A percentile compares a stretch with the other conserved stretches of the same genome.
Evolutionary conservation across 202 grass and related monocot species (phyloP).

Genomic region (Setaria viridis): DNA sequence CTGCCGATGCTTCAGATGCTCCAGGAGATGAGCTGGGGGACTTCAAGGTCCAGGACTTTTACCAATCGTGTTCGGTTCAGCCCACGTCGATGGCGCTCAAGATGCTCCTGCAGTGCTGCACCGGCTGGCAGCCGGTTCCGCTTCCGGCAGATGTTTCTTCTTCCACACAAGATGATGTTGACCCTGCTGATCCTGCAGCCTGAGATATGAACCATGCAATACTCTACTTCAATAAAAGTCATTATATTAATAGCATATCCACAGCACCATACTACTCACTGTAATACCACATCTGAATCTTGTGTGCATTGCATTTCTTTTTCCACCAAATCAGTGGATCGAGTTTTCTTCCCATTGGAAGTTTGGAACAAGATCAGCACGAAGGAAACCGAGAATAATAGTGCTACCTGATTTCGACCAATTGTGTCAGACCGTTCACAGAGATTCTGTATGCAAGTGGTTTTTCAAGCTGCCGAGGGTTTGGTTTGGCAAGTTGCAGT

Average conservation of each 20-base stretch:
- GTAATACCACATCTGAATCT: constrained; percentile 6
- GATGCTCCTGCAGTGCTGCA: constrained; percentile 44
- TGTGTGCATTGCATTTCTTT: not conserved
- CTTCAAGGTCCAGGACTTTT: constrained; percentile 50
- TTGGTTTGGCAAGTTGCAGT: constrained; percentile 6
- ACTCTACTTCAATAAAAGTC: not conserved
- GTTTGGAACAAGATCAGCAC: not conserved
- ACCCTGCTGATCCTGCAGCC: not conserved
- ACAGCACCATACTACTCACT: not conserved
- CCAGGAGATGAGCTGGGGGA: constrained; percentile 16
- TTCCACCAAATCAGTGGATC: not conserved
- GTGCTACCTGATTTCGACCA: constrained; percentile 33
- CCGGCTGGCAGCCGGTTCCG: constrained; percentile 63
- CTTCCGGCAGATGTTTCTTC: constrained; percentile 39
- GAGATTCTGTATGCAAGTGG: not conserved
- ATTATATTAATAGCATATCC: not conserved
- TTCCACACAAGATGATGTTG: no score
- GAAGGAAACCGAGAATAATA: not conserved
- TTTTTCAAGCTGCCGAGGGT: constrained; percentile 27
- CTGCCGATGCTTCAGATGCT: not conserved
- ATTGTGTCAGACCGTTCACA: not conserved
- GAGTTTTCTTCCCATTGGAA: not conserved
- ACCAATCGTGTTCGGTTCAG: constrained; percentile 50
- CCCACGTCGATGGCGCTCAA: constrained; percentile 59
- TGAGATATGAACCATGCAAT: not conserved